phyloP scores from a whole-genome alignment of 2,329 filamentous ascomycete species.

The Podosphaera fusca region DNA sequence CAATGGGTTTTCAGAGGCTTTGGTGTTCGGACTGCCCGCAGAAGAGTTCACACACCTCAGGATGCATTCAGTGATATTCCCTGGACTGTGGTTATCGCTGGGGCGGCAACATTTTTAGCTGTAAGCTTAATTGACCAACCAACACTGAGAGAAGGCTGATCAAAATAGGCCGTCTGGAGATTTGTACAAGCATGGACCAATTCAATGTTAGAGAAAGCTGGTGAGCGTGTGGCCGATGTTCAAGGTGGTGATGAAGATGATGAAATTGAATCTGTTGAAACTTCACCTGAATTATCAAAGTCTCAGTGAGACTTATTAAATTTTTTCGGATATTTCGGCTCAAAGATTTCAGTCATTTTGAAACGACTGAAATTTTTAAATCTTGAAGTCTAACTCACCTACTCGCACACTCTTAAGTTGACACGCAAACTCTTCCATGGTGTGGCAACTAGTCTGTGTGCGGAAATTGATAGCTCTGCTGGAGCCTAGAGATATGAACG shows the following conservation, averaged over 20 bases:
- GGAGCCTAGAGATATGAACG: slow-evolving; percentile 17
- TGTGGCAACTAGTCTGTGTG: slow-evolving; percentile 94
- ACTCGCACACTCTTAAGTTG: slow-evolving; percentile 88
- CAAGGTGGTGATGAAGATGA: slow-evolving; percentile 33
- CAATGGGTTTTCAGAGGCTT: slow-evolving; percentile 45
- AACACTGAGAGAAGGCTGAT: not conserved
- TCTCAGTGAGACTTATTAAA: not conserved
- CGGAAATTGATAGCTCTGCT: slow-evolving; percentile 35
- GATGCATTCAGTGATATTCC: slow-evolving; percentile 59
- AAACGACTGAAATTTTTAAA: not conserved
- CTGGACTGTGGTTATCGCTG: slow-evolving; percentile 57
- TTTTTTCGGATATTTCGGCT: not conserved
- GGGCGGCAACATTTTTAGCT: slow-evolving; percentile 55
- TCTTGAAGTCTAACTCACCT: not conserved
- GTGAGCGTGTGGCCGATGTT: slow-evolving; percentile 68
- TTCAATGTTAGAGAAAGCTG: slow-evolving; percentile 49
- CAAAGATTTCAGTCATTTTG: not conserved
- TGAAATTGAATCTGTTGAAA: slow-evolving; percentile 20
- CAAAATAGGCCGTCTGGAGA: slow-evolving; percentile 53
- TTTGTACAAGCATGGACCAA: slow-evolving; percentile 52
- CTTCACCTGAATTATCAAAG: slow-evolving; percentile 1
- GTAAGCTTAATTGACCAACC: slow-evolving; percentile 28
- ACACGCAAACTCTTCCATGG: slow-evolving; percentile 51
- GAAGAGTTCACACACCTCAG: slow-evolving; percentile 41
- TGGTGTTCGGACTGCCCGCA: slow-evolving; percentile 24